Percentiles rank a stretch among this genome's conserved stretches.
These are phyloP conservation scores for Rhinocladiella mackenziei DNA, from an alignment of 2,329 filamentous ascomycete genomes.

Conservation along the genomic window DNA sequence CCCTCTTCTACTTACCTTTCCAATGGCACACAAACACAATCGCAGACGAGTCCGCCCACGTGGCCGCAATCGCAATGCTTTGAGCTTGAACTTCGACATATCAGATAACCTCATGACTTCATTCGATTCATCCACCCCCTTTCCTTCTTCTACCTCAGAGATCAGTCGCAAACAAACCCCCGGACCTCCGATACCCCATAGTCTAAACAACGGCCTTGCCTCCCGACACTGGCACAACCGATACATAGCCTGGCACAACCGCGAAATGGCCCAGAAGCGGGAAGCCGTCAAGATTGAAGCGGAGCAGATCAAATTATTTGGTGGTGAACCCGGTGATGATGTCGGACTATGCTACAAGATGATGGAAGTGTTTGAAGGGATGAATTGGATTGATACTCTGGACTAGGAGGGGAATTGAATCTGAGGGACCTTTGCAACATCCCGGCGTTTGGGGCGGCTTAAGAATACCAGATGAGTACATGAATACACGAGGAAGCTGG, in stretches of 20 bases:
- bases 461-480: too few species aligned
- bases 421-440: not conserved
- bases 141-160: conserved; percentile 3
- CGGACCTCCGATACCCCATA: conserved; percentile 30
- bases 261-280: conserved; percentile 33
- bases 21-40: conserved; percentile 47
- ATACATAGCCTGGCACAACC: conserved; percentile 39
- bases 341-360: conserved; percentile 44
- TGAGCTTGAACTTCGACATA: conserved; percentile 24
- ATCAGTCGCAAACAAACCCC: conserved; percentile 15
- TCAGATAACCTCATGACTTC: conserved; percentile 23
- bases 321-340: conserved; percentile 30
- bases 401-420: conserved; percentile 9
- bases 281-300: conserved; percentile 35
- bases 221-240: conserved; percentile 43
- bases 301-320: conserved; percentile 40
- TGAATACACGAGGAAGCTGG: not conserved
- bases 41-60: conserved; percentile 44
- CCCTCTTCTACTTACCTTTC: not conserved
- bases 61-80: conserved; percentile 36
- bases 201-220: conserved; percentile 21
- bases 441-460: not conserved
- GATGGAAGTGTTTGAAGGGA: conserved; percentile 48
- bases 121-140: conserved; percentile 16
- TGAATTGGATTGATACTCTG: conserved; percentile 44